phyloP scores from a whole-genome alignment of 495 filamentous ascomycete species.

The Aspergillus wentii region DNA sequence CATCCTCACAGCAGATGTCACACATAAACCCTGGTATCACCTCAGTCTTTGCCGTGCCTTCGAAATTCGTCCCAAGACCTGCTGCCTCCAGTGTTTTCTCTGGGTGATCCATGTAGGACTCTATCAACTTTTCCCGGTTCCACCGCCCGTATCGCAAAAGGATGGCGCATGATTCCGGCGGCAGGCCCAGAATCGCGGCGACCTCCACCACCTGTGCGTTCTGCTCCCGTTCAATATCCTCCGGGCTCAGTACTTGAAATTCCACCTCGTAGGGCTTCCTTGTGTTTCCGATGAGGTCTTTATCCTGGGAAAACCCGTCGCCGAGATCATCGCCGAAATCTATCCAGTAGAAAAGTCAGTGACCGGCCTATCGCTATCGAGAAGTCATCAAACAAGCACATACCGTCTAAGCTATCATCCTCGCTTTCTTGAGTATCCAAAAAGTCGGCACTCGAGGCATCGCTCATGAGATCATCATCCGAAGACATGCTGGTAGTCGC shows the following conservation, averaged over 20 bases:
- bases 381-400: slow-evolving; percentile 16
- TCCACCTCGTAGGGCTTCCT: slow-evolving; percentile 79
- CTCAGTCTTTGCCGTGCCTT: slow-evolving; percentile 61
- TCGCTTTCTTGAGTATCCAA: slow-evolving; percentile 65
- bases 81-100: slow-evolving; percentile 77
- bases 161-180: slow-evolving; percentile 83
- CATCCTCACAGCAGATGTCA: slow-evolving; percentile 95
- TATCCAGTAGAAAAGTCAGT: slow-evolving; percentile 23
- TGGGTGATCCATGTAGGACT: slow-evolving; percentile 86
- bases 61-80: slow-evolving; percentile 65
- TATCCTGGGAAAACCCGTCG: slow-evolving; percentile 68
- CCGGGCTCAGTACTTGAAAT: slow-evolving; percentile 72
- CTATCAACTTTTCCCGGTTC: slow-evolving; percentile 93
- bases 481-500: slow-evolving; percentile 77
- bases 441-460: slow-evolving; percentile 73
- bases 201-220: slow-evolving; percentile 82
- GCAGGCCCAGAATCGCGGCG: slow-evolving; percentile 78
- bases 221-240: slow-evolving; percentile 78
- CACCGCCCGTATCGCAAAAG: slow-evolving; percentile 82
- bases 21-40: slow-evolving; percentile 74
- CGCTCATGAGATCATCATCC: slow-evolving; percentile 92
- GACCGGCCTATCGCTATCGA: too few species aligned
- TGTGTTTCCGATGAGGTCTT: slow-evolving; percentile 65
- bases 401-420: slow-evolving; percentile 75
- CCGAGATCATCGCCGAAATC: slow-evolving; percentile 77